phyloP scores from a whole-genome alignment of 768 basidiomycete species.

The Tulasnella sp. region DNA sequence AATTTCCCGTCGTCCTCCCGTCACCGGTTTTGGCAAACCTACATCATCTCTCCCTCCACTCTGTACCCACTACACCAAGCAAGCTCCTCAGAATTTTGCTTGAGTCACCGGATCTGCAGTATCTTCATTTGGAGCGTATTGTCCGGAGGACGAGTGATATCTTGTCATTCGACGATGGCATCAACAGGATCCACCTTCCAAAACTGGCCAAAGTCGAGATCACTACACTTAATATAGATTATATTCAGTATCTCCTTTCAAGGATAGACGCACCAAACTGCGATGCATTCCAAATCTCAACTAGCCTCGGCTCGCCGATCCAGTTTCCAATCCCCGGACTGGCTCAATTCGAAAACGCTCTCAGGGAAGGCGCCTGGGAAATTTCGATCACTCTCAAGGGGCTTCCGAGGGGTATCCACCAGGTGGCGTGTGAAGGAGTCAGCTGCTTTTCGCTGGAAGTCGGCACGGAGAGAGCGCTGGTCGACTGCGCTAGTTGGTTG shows the following conservation, averaged over 20 bases:
- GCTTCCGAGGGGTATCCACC: background rate
- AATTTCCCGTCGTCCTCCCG: background rate
- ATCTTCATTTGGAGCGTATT: background rate
- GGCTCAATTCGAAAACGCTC: background rate
- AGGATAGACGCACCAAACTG: background rate
- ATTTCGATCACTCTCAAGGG: background rate
- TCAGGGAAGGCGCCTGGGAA: background rate
- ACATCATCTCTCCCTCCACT: background rate
- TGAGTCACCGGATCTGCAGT: background rate
- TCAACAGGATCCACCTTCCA: background rate
- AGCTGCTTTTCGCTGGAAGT: background rate
- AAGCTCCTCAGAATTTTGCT: background rate
- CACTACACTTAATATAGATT: background rate
- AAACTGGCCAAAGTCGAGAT: background rate
- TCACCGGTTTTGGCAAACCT: background rate
- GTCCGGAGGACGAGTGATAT: background rate
- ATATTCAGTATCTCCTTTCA: background rate
- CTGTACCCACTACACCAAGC: background rate
- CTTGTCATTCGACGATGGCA: background rate
- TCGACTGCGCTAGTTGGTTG: background rate
- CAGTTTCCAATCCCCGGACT: background rate
- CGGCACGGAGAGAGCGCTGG: background rate
- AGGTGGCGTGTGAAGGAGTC: background rate
- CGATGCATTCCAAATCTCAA: background rate
- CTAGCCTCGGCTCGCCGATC: background rate